phyloP scores from a whole-genome alignment of 169 alveolate species.

The Toxoplasma gondii region DNA sequence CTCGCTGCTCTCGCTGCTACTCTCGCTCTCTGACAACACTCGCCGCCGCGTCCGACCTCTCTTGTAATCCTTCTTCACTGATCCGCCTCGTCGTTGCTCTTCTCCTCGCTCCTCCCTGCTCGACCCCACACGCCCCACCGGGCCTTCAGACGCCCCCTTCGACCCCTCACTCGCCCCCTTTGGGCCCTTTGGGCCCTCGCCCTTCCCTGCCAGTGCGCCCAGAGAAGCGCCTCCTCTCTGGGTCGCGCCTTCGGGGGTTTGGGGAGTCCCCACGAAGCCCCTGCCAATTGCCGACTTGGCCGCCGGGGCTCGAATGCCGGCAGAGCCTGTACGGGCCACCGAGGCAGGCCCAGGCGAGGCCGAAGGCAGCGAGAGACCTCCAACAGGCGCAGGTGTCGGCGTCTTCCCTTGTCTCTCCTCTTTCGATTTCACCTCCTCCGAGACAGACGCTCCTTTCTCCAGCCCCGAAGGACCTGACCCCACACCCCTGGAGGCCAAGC shows the following conservation, averaged over 20 bases:
- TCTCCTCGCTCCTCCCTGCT: too few relatives aligned
- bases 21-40: background rate
- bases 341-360: background rate
- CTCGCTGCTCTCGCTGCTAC: slow-evolving; percentile 1
- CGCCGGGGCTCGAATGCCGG: background rate
- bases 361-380: background rate
- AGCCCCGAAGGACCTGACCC: background rate
- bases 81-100: too few relatives aligned
- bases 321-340: background rate
- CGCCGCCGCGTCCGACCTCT: background rate
- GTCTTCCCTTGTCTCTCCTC: background rate
- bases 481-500: background rate
- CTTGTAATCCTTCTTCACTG: background rate
- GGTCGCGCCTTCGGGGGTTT: background rate
- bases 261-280: background rate
- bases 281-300: background rate
- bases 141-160: background rate
- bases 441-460: background rate
- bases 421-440: background rate
- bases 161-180: background rate
- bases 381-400: background rate
- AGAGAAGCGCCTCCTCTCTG: background rate
- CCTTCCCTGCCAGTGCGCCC: background rate
- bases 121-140: background rate
- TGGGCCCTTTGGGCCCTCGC: background rate